phyloP scores from a whole-genome alignment of 2,329 filamentous ascomycete genomes.

The Mycosphaerelloides madeirae region DNA sequence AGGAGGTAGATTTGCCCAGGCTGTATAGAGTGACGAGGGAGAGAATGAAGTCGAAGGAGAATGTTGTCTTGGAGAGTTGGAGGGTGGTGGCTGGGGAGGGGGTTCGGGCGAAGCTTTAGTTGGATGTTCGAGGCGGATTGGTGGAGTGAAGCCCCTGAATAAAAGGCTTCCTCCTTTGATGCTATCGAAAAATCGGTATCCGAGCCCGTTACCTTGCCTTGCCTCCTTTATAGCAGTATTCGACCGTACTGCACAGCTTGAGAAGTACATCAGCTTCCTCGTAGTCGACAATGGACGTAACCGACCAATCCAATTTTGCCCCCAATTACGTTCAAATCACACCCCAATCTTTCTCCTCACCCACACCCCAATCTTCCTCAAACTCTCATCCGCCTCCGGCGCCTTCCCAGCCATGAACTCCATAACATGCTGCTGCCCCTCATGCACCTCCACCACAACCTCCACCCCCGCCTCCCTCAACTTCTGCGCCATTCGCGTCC shows the following conservation, averaged over 20 bases:
- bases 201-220: no score
- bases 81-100: constrained; percentile 7
- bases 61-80: constrained; percentile 17
- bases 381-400: constrained; percentile 18
- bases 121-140: no score
- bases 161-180: no score
- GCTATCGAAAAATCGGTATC: no score
- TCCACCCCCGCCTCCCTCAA: constrained; percentile 43
- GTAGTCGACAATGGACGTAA: no score
- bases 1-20: constrained; percentile 17
- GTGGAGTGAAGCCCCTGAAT: no score
- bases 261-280: no score
- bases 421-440: constrained; percentile 40
- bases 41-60: constrained; percentile 12
- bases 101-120: constrained; percentile 13
- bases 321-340: background rate
- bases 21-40: constrained; percentile 14
- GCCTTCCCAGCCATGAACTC: constrained; percentile 28
- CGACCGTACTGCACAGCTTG: no score
- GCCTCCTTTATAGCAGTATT: no score
- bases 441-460: constrained; percentile 43
- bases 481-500: constrained; percentile 46
- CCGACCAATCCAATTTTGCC: no score
- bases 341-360: constrained; percentile 4
- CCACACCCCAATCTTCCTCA: constrained; percentile 9